phyloP scores from a whole-genome alignment of 2,329 filamentous ascomycete species.

The Fusarium austroafricanum region DNA sequence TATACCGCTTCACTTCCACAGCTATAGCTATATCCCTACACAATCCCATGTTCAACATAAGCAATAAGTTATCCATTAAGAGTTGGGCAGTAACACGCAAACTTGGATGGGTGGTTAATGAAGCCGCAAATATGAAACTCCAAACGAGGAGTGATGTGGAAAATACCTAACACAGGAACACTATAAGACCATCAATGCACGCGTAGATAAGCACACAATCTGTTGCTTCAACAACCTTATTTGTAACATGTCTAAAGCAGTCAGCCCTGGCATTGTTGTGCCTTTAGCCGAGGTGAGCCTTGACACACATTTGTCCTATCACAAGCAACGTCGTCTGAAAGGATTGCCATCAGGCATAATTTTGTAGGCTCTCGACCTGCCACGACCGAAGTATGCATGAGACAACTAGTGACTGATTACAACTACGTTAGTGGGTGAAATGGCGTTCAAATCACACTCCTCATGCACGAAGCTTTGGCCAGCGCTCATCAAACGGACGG shows the following conservation, averaged over 20 bases:
- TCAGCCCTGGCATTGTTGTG: not conserved
- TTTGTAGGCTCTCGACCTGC: constrained; percentile 18
- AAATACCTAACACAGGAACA: not conserved
- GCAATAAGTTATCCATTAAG: not conserved
- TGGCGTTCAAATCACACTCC: constrained; percentile 4
- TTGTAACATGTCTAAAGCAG: not conserved
- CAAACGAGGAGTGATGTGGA: not conserved
- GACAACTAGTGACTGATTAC: constrained; percentile 9
- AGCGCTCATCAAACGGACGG: constrained; percentile 11
- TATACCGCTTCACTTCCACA: not conserved
- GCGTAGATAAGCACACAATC: not conserved
- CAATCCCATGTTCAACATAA: not conserved
- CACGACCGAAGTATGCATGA: constrained; percentile 22
- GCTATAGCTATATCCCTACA: not conserved
- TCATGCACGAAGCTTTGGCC: constrained; percentile 6
- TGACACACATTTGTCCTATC: not conserved
- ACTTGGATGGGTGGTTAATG: not conserved
- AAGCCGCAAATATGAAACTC: not conserved
- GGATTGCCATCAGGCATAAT: constrained; percentile 15
- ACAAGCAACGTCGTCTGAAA: not conserved
- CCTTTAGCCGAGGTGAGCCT: not conserved
- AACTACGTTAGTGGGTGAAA: constrained; percentile 1
- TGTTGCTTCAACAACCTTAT: not conserved
- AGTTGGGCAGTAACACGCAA: not conserved
- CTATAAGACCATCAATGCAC: not conserved